Evolutionary conservation across 1,139 yeast genomes (phyloP).

Genomic region (Candida tropicalis): DNA sequence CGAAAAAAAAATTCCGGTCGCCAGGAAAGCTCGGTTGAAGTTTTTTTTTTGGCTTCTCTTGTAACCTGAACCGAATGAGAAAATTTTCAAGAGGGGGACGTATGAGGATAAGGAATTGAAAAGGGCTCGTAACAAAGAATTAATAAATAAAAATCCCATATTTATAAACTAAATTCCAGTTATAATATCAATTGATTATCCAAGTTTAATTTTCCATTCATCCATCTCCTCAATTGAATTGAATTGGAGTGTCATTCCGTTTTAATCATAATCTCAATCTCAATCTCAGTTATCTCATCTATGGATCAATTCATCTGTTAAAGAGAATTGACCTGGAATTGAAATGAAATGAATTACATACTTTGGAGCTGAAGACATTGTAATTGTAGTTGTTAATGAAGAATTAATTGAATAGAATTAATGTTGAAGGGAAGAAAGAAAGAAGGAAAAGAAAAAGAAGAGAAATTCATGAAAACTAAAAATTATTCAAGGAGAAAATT

Average conservation of each 20-base stretch:
- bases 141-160: too few relatives aligned
- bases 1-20: neutral
- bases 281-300: neutral
- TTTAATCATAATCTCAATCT: neutral
- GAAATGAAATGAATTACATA: slow-evolving; percentile 28
- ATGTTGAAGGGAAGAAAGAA: slow-evolving; percentile 7
- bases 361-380: slow-evolving; percentile 42
- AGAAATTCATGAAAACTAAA: slow-evolving; percentile 3
- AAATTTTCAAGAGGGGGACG: slow-evolving; percentile 1
- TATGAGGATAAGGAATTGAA: too few relatives aligned
- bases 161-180: neutral
- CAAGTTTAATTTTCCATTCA: neutral
- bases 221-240: neutral
- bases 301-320: neutral
- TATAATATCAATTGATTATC: neutral
- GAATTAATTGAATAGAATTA: slow-evolving; percentile 3
- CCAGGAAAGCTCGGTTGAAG: slow-evolving; percentile 1
- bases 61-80: neutral
- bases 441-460: slow-evolving; percentile 5
- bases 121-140: too few relatives aligned
- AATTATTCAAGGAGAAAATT: slow-evolving; percentile 7
- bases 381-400: slow-evolving; percentile 7
- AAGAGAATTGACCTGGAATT: neutral
- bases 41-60: neutral
- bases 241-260: neutral